Conservation (phyloP, 1,284 basidiomycete genomes). For the Trametes versicolor region DNA sequence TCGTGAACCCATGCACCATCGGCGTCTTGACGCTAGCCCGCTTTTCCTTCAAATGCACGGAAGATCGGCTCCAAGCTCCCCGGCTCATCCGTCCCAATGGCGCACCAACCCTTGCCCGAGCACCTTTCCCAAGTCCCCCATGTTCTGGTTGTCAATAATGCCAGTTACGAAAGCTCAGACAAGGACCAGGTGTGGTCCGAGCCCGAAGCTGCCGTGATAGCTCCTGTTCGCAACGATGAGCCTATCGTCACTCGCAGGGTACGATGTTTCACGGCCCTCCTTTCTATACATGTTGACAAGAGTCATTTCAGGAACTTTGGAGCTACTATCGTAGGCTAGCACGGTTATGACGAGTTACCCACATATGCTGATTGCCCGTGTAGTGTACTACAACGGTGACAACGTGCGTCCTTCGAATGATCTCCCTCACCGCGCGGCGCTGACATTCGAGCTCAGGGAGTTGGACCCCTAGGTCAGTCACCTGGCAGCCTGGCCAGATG, state of each 20-base stretch:
- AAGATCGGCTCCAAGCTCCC: neutral
- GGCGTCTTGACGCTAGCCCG: neutral
- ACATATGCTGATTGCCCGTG: neutral
- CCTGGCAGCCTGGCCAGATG: neutral
- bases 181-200: slow-evolving; percentile 3
- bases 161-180: neutral
- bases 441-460: slow-evolving; percentile 52
- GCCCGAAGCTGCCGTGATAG: slow-evolving; percentile 13
- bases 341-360: neutral
- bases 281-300: neutral
- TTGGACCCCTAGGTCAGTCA: slow-evolving; percentile 60
- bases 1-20: neutral
- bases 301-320: slow-evolving; percentile 63
- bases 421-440: neutral
- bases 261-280: slow-evolving; percentile 12
- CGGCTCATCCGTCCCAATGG: neutral
- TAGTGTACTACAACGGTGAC: slow-evolving; percentile 78
- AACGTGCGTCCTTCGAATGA: slow-evolving; percentile 54
- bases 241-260: slow-evolving; percentile 45
- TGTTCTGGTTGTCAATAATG: neutral
- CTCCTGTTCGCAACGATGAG: slow-evolving; percentile 35
- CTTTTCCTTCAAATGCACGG: neutral
- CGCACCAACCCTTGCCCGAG: neutral
- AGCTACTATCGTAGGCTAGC: slow-evolving; percentile 68
- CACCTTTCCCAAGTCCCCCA: neutral